phyloP scores from a whole-genome alignment of 2,329 filamentous ascomycete genomes.

The Pseudocercospora crystallina region DNA sequence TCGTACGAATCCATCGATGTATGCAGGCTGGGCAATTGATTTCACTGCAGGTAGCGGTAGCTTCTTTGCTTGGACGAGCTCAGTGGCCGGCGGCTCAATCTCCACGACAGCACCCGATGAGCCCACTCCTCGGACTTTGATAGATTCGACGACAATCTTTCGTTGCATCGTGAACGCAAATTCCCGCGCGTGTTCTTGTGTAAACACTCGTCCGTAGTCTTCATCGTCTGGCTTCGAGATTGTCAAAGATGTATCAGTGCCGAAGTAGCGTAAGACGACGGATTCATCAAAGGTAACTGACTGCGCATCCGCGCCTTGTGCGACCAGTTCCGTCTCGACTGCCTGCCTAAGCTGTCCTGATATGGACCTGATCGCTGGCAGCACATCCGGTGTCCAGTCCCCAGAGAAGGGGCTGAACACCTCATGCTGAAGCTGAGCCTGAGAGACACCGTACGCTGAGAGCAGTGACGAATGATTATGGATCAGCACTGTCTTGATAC shows the following conservation, averaged over 20 bases:
- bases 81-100: conserved; percentile 29
- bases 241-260: conserved; percentile 52
- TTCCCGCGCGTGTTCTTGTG: conserved; percentile 40
- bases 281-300: conserved; percentile 46
- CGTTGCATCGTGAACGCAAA: conserved; percentile 43
- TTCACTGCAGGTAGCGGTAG: conserved; percentile 25
- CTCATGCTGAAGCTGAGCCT: conserved; percentile 82
- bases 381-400: conserved; percentile 57
- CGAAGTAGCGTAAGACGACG: conserved; percentile 52
- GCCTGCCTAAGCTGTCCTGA: conserved; percentile 33
- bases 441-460: conserved; percentile 44
- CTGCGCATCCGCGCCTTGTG: conserved; percentile 45
- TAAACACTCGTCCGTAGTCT: conserved; percentile 41
- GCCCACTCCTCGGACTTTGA: conserved; percentile 32
- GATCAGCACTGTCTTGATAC: conserved; percentile 76
- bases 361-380: conserved; percentile 49
- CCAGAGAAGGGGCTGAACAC: conserved; percentile 63
- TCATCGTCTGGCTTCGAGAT: conserved; percentile 42
- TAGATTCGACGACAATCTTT: conserved; percentile 42
- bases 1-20: conserved; percentile 9
- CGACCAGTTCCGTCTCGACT: conserved; percentile 40
- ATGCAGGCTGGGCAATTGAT: conserved; percentile 8
- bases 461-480: conserved; percentile 82
- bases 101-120: conserved; percentile 34
- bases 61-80: conserved; percentile 25